Conservation (phyloP, 768 basidiomycete species). For the Rhodotorula graminis region DNA sequence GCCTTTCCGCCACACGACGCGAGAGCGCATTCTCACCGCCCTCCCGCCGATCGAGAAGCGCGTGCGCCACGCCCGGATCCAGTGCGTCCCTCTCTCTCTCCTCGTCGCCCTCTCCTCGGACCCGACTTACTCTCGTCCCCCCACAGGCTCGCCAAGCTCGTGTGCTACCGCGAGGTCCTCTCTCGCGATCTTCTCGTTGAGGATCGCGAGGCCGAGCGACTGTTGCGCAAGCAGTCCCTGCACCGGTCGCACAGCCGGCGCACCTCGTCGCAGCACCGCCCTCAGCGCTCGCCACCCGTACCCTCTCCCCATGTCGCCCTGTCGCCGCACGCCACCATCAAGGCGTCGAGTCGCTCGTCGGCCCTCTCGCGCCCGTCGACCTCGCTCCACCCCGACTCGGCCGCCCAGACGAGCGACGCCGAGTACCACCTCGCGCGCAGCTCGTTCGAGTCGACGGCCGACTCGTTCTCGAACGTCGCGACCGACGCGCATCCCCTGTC, state of each 20-base stretch:
- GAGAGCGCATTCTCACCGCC: constrained; percentile 64
- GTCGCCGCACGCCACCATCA: background rate
- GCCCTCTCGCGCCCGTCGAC: constrained; percentile 9
- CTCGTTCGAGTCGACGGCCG: constrained; percentile 33
- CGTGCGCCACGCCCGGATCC: constrained; percentile 50
- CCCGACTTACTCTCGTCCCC: background rate
- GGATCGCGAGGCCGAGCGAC: constrained; percentile 35
- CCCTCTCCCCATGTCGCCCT: background rate
- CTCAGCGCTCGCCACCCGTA: background rate
- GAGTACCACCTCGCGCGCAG: constrained; percentile 8
- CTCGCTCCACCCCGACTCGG: background rate
- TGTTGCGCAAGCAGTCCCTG: constrained; percentile 19
- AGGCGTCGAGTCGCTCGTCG: background rate
- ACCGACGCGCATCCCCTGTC: background rate
- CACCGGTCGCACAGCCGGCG: constrained; percentile 12
- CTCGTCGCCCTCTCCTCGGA: accelerated
- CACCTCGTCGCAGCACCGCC: constrained; percentile 1
- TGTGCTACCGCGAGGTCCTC: constrained; percentile 73
- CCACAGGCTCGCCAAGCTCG: constrained; percentile 56
- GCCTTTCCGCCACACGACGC: constrained; percentile 78
- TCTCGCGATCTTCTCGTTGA: constrained; percentile 60
- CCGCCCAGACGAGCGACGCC: constrained; percentile 1
- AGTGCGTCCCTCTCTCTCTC: constrained; percentile 4
- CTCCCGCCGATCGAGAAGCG: constrained; percentile 62
- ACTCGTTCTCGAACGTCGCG: constrained; percentile 1